Evolutionary conservation across 345 rosid genomes (phyloP).

Genomic region (Populus euphratica): DNA sequence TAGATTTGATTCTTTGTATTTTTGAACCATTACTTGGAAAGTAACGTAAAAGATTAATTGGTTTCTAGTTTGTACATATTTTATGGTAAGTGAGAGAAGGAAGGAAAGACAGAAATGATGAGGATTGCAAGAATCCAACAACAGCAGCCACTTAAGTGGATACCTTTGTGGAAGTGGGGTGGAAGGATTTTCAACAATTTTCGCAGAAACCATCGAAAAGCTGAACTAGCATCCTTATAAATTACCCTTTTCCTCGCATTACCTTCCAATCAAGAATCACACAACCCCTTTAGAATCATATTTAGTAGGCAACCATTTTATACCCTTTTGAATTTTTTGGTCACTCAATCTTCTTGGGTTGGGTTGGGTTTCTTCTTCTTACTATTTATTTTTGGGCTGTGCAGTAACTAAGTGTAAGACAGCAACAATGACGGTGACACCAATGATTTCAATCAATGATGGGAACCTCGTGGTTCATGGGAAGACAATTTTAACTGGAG

Average conservation of each 20-base stretch:
- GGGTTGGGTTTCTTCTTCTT: not conserved
- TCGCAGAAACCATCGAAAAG: conserved; percentile 6
- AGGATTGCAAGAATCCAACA: conserved; percentile 8
- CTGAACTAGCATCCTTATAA: conserved; percentile 1
- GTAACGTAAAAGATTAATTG: not conserved
- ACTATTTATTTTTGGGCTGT: not conserved
- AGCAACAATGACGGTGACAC: conserved; percentile 72
- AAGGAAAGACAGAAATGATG: conserved; percentile 11
- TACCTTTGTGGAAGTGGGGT: conserved; percentile 16
- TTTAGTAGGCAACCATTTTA: not conserved
- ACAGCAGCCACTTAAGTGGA: conserved; percentile 19
- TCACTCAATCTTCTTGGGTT: not conserved
- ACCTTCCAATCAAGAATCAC: not conserved
- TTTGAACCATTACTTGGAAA: not conserved
- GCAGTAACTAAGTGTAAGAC: conserved; percentile 10
- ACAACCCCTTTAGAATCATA: conserved; percentile 4
- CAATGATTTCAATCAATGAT: conserved; percentile 64
- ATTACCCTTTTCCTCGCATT: not conserved
- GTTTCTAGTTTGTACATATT: not conserved
- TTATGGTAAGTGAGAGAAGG: conserved; percentile 1
- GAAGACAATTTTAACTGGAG: conserved; percentile 78
- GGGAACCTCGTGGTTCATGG: conserved; percentile 90
- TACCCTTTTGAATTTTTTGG: not conserved
- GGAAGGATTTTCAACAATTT: not conserved
- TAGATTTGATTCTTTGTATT: not conserved